Base-by-base conservation (phyloP, 176 grass and related monocot genomes). In the Puya raimondii region DNA sequence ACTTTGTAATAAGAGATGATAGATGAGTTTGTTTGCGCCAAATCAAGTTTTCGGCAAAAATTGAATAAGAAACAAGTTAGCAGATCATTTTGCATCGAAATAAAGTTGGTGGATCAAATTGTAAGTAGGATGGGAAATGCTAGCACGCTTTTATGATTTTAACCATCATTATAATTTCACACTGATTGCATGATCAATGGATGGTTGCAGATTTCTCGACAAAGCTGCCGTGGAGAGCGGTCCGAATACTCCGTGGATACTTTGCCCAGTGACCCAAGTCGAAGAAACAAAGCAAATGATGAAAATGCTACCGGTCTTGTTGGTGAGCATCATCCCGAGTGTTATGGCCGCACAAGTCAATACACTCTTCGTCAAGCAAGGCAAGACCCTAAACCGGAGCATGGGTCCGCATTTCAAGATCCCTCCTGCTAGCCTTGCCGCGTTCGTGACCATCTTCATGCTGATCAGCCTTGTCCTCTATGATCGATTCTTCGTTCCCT, bases 291-390 rank as follows among this genome's bases (percentile, higher is more conserved):
- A 73, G 17, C 71, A 23, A 63, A 73, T 73, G 33, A 33, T 73
- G 9, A 54, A 54, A 20, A 73, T 64, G 71, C 27, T 73, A 9
- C 71, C 27, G 6, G 56, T 73, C 9, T 42, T 73, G 9, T 0
- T 49, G 1, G 29, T n/a, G 9, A 73, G 54, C 27, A 48, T 73
- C 11, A 13, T 64, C 4, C 71, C 71, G 15, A 73, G 71, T n/a
- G 27, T 47, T 10, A 64, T 63, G 71, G 1, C 4, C 0, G 71
- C 54, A 11, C 71, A 73, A 56, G 12, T 73, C 56, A 17, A 50
- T 8, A 75, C 73, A 3, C 73, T 75, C 48, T 75, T 75, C 15
- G 16, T 75, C 73, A 75, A 61, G 29, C 71, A 73, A 54, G 71
- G 54, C 9, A 73, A 53, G 4, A 64, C 71, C 8, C 71, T 73